Evolutionary conservation across 768 basidiomycete species (phyloP), one percentile per base, ranked within the genome.

Genomic region (Mrakia frigida): DNA sequence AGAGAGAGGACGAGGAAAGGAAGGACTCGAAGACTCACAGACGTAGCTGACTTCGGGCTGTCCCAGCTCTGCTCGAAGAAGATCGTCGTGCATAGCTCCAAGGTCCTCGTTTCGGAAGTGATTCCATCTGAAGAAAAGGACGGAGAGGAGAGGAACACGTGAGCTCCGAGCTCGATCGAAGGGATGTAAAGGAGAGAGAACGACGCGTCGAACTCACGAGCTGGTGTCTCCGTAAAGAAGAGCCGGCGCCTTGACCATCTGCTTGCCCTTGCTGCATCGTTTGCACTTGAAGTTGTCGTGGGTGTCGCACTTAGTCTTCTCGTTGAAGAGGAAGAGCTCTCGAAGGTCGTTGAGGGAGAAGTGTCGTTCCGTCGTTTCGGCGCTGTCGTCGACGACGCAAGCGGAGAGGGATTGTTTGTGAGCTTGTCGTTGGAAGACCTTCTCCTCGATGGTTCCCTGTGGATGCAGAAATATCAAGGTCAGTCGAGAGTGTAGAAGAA

Each of bases 321-420:
- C 90, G 74, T 95, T 94, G 85, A 94, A 95, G 50, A 88, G 86
- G 86, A 99, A 99, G 60, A 99, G 86, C 82, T 98, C 91, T 59
- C 94, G 87, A 39, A 99, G 88, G 25, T 91, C 86, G 80, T 98
- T 94, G 70, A 91, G 81, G 4, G 94, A 93, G 85, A 98, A 99
- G 84, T 98, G 96, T 11, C 96, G 90, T 80, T 96, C 95, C 0
- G 92, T 88, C 80, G 96, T 93, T 85, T 96, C 76, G 31, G 72
- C 71, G 81, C 94, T 94, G 83, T 96, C 94, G 81, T 99, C 96
- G 28, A 99, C 95, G 3, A 98, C 94, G n/a, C 94, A 94, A 0
- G 94, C 94, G 0, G 97, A 98, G 16, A 98, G 88, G 2, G 95
- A 93, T 83, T 96, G 94, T 83, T 99, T 99, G 79, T 90, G 91